Conservation (phyloP, 345 rosid genomes). For the Salix purpurea region DNA sequence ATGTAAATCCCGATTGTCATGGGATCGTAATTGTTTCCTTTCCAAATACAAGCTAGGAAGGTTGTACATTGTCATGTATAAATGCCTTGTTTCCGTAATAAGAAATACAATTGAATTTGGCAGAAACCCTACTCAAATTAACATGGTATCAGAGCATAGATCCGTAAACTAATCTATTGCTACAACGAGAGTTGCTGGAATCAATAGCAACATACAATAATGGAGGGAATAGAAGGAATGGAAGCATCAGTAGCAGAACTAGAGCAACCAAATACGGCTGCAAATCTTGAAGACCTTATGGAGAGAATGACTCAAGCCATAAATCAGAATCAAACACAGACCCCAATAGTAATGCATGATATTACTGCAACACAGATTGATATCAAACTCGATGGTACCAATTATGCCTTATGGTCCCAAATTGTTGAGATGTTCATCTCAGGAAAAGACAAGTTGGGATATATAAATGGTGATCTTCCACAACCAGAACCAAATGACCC, state of each 20-base stretch:
- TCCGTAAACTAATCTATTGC: not conserved
- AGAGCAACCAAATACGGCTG: not conserved
- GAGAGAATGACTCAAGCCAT: not conserved
- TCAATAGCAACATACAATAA: accelerated
- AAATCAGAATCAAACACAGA: not conserved
- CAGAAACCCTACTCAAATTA: too few species aligned
- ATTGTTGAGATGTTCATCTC: too few species aligned
- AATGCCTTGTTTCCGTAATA: accelerated
- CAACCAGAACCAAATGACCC: too few species aligned
- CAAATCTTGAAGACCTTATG: not conserved
- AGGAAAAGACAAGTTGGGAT: too few species aligned
- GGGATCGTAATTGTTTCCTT: too few species aligned
- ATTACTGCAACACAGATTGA: not conserved
- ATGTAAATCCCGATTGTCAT: too few species aligned
- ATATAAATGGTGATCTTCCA: too few species aligned
- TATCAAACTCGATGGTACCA: not conserved
- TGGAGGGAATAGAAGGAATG: not conserved
- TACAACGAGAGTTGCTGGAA: too few species aligned
- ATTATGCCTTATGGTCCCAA: not conserved
- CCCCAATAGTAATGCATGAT: not conserved
- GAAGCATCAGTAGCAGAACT: accelerated
- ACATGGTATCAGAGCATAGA: not conserved
- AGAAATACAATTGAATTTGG: accelerated
- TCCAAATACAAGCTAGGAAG: too few species aligned
- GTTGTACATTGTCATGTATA: accelerated